Conservation (phyloP, 2,329 filamentous ascomycete genomes). For the Aspergillus ochraceoroseus region DNA sequence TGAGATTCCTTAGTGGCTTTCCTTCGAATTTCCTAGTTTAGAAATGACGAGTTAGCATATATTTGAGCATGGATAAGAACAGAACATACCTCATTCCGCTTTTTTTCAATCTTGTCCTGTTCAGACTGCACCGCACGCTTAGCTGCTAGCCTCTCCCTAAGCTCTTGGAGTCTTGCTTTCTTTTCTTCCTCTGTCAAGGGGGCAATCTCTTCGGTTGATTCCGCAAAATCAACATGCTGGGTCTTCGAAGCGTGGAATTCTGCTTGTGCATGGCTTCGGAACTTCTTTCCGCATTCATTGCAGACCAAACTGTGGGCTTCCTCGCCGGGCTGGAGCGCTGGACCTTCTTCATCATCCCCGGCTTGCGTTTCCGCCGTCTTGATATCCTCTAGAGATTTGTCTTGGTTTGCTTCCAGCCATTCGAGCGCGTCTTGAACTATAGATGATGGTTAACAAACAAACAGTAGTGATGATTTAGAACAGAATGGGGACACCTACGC, state of each 20-base stretch:
- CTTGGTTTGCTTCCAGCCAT: conserved; percentile 90
- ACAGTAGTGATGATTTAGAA: conserved; percentile 12
- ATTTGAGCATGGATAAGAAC: background rate
- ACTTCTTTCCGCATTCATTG: conserved; percentile 91
- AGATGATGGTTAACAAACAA: background rate
- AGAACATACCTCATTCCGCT: conserved; percentile 69
- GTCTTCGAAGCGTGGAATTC: conserved; percentile 90
- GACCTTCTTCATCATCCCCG: conserved; percentile 55
- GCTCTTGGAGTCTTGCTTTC: conserved; percentile 68
- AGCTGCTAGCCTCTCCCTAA: conserved; percentile 64
- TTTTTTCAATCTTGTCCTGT: conserved; percentile 73
- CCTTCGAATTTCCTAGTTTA: conserved; percentile 59
- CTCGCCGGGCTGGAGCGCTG: conserved; percentile 65
- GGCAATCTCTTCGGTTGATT: conserved; percentile 87
- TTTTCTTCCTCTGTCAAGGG: conserved; percentile 91
- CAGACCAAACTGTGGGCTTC: conserved; percentile 78
- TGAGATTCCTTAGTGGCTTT: conserved; percentile 88
- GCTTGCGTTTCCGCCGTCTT: conserved; percentile 50
- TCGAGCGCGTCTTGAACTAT: conserved; percentile 82
- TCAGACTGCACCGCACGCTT: conserved; percentile 66
- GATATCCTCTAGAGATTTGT: conserved; percentile 79
- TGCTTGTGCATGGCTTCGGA: conserved; percentile 73
- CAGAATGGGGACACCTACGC: conserved; percentile 51
- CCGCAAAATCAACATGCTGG: conserved; percentile 83
- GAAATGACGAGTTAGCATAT: conserved; percentile 5